A percentile compares a stretch with the other conserved stretches of the same genome.
Evolutionary conservation across 1,284 basidiomycete genomes (phyloP).

Genomic region (Cryptococcus sp.): DNA sequence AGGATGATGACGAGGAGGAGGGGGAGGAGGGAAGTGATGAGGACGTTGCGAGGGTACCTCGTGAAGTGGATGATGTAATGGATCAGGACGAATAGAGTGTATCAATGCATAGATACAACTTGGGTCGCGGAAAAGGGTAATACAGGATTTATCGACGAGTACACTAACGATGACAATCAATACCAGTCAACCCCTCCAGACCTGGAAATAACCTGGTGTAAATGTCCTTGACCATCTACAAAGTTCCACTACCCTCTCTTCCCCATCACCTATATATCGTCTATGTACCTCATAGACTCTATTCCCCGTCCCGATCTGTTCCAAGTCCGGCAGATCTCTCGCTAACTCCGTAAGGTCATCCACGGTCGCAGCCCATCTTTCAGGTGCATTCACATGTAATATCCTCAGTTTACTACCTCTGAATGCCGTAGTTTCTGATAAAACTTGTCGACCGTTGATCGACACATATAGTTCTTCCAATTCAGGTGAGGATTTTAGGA

Average conservation of each 20-base stretch:
- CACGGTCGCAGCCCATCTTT: slow-evolving; percentile 20
- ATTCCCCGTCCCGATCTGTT: slow-evolving; percentile 40
- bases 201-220: slow-evolving; percentile 42
- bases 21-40: slow-evolving; percentile 10
- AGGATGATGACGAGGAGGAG: slow-evolving; percentile 22
- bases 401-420: slow-evolving; percentile 12
- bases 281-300: slow-evolving; percentile 41
- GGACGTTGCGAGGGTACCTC: slow-evolving; percentile 7
- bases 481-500: slow-evolving; percentile 10
- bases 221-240: slow-evolving; percentile 26
- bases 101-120: neutral
- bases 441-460: slow-evolving; percentile 10
- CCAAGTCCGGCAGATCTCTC: slow-evolving; percentile 15
- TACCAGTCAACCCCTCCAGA: slow-evolving; percentile 39
- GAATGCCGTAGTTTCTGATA: slow-evolving; percentile 7
- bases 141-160: no score
- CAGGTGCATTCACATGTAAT: slow-evolving; percentile 36
- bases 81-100: slow-evolving; percentile 12
- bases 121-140: no score
- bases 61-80: slow-evolving; percentile 5
- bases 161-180: neutral
- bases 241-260: slow-evolving; percentile 26
- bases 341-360: slow-evolving; percentile 28
- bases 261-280: slow-evolving; percentile 16
- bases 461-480: slow-evolving; percentile 37